Conservation (phyloP, 1,139 yeast genomes). For the Wickerhamomyces sp. region DNA sequence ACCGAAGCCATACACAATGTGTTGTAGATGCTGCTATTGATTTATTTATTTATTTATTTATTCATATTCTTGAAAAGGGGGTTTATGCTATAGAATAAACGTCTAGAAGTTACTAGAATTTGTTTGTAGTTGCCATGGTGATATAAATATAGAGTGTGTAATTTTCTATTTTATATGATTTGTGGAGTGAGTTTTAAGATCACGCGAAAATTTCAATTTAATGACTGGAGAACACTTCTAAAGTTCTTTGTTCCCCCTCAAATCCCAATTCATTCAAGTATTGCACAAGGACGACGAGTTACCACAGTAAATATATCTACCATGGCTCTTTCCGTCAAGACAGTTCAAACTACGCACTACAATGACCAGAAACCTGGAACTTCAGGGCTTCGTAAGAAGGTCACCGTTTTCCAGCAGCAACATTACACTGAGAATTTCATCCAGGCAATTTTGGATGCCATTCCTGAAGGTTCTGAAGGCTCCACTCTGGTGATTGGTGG, state of each 20-base stretch:
- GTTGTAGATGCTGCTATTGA: neutral
- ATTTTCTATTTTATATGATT: no score
- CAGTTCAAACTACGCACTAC: conserved; percentile 60
- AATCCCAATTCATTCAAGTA: no score
- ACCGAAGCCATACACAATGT: conserved; percentile 65
- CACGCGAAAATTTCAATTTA: no score
- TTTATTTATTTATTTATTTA: neutral
- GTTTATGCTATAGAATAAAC: neutral
- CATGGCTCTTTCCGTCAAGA: neutral
- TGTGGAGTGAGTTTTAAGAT: no score
- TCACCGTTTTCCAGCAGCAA: conserved; percentile 72
- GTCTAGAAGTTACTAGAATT: neutral
- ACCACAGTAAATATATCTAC: neutral
- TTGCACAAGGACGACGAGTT: no score
- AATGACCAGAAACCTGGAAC: conserved; percentile 97
- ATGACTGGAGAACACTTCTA: no score
- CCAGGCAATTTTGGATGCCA: conserved; percentile 78
- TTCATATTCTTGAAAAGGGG: neutral
- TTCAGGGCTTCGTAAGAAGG: conserved; percentile 92
- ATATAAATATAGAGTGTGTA: no score
- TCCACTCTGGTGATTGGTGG: conserved; percentile 92
- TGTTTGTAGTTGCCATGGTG: neutral
- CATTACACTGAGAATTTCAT: conserved; percentile 92
- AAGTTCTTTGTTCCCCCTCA: no score
- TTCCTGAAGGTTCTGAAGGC: conserved; percentile 80